Conservation (phyloP, 1,284 basidiomycete genomes). For the Puccinia polysora region DNA sequence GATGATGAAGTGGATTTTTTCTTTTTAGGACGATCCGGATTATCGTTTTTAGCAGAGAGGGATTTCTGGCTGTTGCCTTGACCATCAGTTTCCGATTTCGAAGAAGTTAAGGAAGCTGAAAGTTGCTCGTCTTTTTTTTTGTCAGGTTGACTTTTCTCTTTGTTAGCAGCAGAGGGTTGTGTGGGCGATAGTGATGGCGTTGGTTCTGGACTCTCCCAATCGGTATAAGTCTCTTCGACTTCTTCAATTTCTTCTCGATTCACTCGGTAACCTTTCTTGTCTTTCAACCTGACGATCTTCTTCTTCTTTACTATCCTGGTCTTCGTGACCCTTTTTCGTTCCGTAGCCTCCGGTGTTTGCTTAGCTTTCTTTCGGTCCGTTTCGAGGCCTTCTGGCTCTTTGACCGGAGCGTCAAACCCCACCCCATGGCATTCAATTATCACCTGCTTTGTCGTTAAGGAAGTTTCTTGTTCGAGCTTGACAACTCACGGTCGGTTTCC, state of each 20-base stretch:
- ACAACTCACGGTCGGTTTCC: background rate
- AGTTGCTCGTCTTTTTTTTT: background rate
- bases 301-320: conserved; percentile 37
- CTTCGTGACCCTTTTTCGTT: conserved; percentile 32
- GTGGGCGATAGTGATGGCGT: background rate
- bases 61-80: background rate
- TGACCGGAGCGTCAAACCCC: too few relatives aligned
- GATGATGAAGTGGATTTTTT: background rate
- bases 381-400: background rate
- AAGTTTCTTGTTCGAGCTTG: background rate
- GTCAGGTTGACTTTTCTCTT: background rate
- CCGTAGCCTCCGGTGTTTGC: background rate
- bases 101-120: background rate
- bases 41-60: background rate
- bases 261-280: conserved; percentile 31
- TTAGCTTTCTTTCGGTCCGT: background rate
- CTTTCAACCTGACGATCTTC: conserved; percentile 35
- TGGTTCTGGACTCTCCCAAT: conserved; percentile 19
- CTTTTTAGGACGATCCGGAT: background rate
- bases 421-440: too few relatives aligned
- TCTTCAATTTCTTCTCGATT: conserved; percentile 40
- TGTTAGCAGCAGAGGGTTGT: background rate
- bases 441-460: background rate
- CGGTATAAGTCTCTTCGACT: conserved; percentile 36
- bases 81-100: background rate